These are phyloP conservation scores for Aspergillus sojae DNA, from an alignment of 2,329 filamentous ascomycete genomes.

Conservation along the genomic window DNA sequence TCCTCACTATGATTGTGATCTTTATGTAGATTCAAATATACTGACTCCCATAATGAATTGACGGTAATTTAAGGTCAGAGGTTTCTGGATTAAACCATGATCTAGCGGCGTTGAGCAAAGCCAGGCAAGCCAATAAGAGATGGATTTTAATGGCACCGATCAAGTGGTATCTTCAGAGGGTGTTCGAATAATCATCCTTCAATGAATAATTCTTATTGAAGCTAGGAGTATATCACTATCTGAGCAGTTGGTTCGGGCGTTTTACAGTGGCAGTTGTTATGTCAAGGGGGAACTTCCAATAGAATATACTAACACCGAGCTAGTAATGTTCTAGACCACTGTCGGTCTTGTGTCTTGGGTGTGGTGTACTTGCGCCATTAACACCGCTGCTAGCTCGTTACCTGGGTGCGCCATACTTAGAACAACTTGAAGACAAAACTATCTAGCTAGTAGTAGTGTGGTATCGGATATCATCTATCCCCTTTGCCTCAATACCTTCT, in stretches of 20 bases:
- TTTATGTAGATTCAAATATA: neutral
- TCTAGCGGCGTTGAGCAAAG: too few species aligned
- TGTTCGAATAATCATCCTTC: neutral
- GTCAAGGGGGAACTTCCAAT: neutral
- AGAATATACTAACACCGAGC: neutral
- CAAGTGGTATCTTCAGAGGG: neutral
- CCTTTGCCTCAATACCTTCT: neutral
- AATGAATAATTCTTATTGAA: neutral
- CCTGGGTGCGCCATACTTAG: neutral
- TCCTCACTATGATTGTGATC: too few species aligned
- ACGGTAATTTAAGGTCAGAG: neutral
- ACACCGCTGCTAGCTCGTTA: neutral
- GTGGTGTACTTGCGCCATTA: neutral
- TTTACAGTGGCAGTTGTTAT: neutral
- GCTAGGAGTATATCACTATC: neutral
- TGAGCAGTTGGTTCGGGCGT: neutral
- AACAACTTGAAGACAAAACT: neutral
- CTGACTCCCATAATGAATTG: neutral
- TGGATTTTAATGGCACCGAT: neutral
- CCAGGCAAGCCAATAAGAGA: neutral
- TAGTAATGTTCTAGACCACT: neutral
- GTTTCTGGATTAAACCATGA: too few species aligned
- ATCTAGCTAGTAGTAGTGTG: neutral
- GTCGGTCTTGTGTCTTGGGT: neutral
- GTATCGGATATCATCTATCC: neutral